Conservation (phyloP, 1,139 yeast species). For the Zygosaccharomyces pseudobailii region DNA sequence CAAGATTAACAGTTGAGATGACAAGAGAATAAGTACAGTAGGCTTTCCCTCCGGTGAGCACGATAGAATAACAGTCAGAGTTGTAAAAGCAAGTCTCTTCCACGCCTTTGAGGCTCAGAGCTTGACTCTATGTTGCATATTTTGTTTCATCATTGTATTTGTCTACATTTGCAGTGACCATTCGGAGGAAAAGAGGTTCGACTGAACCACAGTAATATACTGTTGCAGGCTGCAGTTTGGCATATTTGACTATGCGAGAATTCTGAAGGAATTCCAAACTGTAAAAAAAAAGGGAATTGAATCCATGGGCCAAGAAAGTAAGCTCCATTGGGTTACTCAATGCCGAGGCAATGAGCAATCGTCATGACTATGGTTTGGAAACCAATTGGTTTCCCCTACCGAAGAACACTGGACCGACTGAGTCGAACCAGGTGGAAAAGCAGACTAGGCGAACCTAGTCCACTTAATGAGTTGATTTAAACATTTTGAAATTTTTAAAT, state of each 20-base stretch:
- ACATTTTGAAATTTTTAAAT: slow-evolving; percentile 35
- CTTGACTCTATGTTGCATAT: slow-evolving; percentile 90
- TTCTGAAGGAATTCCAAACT: slow-evolving; percentile 28
- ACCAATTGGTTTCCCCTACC: slow-evolving; percentile 52
- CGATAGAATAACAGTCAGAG: slow-evolving; percentile 14
- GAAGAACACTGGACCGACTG: slow-evolving; percentile 35
- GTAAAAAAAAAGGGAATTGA: slow-evolving; percentile 38
- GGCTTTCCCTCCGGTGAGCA: background rate
- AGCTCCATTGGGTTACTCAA: slow-evolving; percentile 85
- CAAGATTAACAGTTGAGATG: background rate
- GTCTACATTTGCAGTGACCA: background rate
- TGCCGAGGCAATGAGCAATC: slow-evolving; percentile 41
- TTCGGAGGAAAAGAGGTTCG: slow-evolving; percentile 9
- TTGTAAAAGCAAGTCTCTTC: slow-evolving; percentile 46
- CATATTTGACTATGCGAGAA: slow-evolving; percentile 64
- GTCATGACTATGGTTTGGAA: slow-evolving; percentile 79
- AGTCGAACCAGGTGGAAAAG: slow-evolving; percentile 15
- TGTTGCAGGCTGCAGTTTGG: slow-evolving; percentile 44
- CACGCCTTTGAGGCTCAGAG: slow-evolving; percentile 57
- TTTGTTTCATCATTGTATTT: slow-evolving; percentile 60
- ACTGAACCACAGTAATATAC: slow-evolving; percentile 4
- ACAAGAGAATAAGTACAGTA: background rate
- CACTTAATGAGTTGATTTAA: slow-evolving; percentile 35
- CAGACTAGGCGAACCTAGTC: slow-evolving; percentile 2
- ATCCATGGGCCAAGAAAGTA: slow-evolving; percentile 66